These are phyloP conservation scores for Samsoniella hepiali DNA, from an alignment of 2,329 filamentous ascomycete genomes.

Conservation along the genomic window DNA sequence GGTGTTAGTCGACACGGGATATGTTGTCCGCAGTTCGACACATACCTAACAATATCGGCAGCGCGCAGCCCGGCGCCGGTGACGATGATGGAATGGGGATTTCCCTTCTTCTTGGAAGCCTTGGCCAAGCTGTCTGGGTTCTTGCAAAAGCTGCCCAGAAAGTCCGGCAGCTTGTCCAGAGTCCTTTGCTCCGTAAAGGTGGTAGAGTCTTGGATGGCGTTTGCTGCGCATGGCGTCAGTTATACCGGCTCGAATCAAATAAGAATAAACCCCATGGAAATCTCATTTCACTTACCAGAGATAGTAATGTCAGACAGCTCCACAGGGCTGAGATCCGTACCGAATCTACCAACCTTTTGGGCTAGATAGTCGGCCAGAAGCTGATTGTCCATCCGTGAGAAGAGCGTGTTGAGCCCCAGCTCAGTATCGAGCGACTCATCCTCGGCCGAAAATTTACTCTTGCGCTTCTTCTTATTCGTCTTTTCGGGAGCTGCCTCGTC, in stretches of 20 bases:
- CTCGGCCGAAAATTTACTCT: conserved; percentile 49
- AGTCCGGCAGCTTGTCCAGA: conserved; percentile 71
- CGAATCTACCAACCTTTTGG: conserved; percentile 73
- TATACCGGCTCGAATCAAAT: conserved; percentile 46
- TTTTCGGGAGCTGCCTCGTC: conserved; percentile 43
- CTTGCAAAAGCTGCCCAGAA: conserved; percentile 65
- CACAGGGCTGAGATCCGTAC: conserved; percentile 74
- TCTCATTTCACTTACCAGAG: conserved; percentile 51
- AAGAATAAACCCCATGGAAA: conserved; percentile 29
- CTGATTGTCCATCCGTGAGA: conserved; percentile 77
- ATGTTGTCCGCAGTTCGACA: not conserved
- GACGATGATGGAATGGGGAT: conserved; percentile 86
- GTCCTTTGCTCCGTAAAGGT: conserved; percentile 65
- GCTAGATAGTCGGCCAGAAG: conserved; percentile 83
- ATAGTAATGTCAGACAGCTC: conserved; percentile 82
- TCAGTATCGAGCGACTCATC: conserved; percentile 62
- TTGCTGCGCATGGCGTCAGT: conserved; percentile 48
- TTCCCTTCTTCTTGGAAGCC: conserved; percentile 65
- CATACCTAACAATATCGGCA: conserved; percentile 73
- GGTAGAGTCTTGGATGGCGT: conserved; percentile 75
- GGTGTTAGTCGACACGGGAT: conserved; percentile 23
- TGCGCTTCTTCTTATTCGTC: conserved; percentile 56
- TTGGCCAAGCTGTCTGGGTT: conserved; percentile 58
- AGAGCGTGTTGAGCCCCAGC: conserved; percentile 73
- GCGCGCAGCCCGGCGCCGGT: conserved; percentile 80